Evolutionary conservation across 2,329 filamentous ascomycete genomes (phyloP).

Genomic region (Verticillium dahliae): DNA sequence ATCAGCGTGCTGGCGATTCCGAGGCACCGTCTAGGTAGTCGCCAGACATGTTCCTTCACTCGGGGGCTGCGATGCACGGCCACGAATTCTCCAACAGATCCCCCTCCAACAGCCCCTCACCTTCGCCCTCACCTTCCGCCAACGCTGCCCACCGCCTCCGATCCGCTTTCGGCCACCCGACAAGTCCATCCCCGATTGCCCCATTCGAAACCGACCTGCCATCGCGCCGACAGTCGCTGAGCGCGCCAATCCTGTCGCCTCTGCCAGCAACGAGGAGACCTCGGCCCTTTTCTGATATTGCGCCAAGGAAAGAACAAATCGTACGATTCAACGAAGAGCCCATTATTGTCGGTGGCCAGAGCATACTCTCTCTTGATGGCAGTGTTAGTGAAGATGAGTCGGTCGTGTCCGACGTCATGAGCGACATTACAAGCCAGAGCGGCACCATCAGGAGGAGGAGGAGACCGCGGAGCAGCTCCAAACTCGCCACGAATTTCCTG

Average conservation of each 20-base stretch:
- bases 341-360: constrained; percentile 15
- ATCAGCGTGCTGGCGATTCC: background rate
- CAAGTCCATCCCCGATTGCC: constrained; percentile 3
- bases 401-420: constrained; percentile 33
- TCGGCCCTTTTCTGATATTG: constrained; percentile 30
- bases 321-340: constrained; percentile 40
- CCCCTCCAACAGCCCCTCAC: constrained; percentile 23
- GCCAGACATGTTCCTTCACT: constrained; percentile 49
- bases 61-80: constrained; percentile 53
- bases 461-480: constrained; percentile 19
- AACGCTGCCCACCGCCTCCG: constrained; percentile 36
- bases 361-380: constrained; percentile 9
- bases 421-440: constrained; percentile 26
- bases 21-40: background rate
- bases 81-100: constrained; percentile 46
- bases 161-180: constrained; percentile 27
- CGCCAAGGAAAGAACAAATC: constrained; percentile 31
- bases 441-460: constrained; percentile 25
- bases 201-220: constrained; percentile 26
- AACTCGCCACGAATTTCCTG: constrained; percentile 56
- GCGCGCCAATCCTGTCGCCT: background rate
- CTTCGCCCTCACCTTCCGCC: constrained; percentile 29
- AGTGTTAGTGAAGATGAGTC: constrained; percentile 42
- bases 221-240: constrained; percentile 18
- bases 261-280: background rate